These are phyloP conservation scores for Magnaporthiopsis incrustans DNA, from an alignment of 2,329 filamentous ascomycete genomes.

Conservation along the genomic window DNA sequence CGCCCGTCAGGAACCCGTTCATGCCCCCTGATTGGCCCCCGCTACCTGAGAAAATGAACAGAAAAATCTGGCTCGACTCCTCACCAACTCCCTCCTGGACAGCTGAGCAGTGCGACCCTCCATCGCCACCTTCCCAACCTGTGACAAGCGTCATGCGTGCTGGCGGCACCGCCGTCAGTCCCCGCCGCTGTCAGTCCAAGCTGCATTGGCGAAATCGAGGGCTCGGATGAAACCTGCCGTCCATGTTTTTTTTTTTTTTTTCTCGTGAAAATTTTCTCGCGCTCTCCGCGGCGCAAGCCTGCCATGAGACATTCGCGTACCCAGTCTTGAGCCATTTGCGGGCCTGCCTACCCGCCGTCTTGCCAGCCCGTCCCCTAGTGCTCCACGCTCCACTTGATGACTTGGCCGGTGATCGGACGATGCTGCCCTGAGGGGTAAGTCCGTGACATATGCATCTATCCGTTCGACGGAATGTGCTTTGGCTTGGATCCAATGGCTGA, in stretches of 20 bases:
- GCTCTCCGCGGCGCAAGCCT: not conserved
- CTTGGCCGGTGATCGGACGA: not conserved
- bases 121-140: not conserved
- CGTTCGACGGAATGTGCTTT: not conserved
- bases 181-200: not conserved
- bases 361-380: not conserved
- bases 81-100: not conserved
- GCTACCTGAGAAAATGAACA: not conserved
- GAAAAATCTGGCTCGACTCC: too few relatives aligned
- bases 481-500: not conserved
- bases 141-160: not conserved
- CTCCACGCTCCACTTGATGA: too few relatives aligned
- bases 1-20: not conserved
- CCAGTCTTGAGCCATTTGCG: not conserved
- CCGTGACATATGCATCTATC: not conserved
- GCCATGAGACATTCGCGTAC: not conserved
- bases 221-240: not conserved
- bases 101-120: not conserved
- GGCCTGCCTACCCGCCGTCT: not conserved
- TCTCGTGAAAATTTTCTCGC: not conserved
- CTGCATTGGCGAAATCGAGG: not conserved
- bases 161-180: not conserved
- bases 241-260: not conserved
- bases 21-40: not conserved
- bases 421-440: not conserved